Conservation (phyloP, 2,329 filamentous ascomycete species). For the Aureobasidium sp. region DNA sequence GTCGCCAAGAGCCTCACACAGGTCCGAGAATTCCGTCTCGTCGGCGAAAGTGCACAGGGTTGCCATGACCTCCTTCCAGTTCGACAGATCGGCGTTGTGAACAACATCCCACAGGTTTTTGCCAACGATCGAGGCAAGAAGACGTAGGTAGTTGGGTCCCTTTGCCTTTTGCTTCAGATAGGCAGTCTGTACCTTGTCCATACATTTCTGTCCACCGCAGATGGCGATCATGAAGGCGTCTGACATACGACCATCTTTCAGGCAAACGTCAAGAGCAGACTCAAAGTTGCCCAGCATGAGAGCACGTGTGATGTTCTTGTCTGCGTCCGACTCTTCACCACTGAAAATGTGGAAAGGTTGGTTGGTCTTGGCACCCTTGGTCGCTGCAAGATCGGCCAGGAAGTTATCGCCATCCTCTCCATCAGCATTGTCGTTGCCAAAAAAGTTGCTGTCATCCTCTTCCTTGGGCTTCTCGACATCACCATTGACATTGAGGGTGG, state of each 20-base stretch:
- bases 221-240: slow-evolving; percentile 98
- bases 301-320: slow-evolving; percentile 79
- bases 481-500: slow-evolving; percentile 43
- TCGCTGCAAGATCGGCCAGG: slow-evolving; percentile 73
- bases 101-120: slow-evolving; percentile 99
- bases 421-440: slow-evolving; percentile 56
- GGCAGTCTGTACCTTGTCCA: slow-evolving; percentile 86
- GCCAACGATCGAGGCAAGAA: slow-evolving; percentile 83
- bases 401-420: slow-evolving; percentile 71
- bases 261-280: slow-evolving; percentile 78
- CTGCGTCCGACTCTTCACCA: slow-evolving; percentile 74
- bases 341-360: slow-evolving; percentile 88
- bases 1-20: slow-evolving; percentile 92
- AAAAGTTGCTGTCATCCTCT: slow-evolving; percentile 52
- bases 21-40: slow-evolving; percentile 81
- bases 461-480: slow-evolving; percentile 40
- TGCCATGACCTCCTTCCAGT: slow-evolving; percentile 98
- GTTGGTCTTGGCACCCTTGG: slow-evolving; percentile 86
- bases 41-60: slow-evolving; percentile 93
- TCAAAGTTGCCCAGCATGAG: slow-evolving; percentile 88
- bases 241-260: slow-evolving; percentile 75
- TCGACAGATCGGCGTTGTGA: slow-evolving; percentile 83
- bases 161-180: slow-evolving; percentile 80
- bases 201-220: slow-evolving; percentile 84
- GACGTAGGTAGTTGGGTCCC: slow-evolving; percentile 82